Percentiles rank a stretch among this genome's conserved stretches.
Conservation (phyloP, 306 rosid genomes). For the Benincasa hispida region DNA sequence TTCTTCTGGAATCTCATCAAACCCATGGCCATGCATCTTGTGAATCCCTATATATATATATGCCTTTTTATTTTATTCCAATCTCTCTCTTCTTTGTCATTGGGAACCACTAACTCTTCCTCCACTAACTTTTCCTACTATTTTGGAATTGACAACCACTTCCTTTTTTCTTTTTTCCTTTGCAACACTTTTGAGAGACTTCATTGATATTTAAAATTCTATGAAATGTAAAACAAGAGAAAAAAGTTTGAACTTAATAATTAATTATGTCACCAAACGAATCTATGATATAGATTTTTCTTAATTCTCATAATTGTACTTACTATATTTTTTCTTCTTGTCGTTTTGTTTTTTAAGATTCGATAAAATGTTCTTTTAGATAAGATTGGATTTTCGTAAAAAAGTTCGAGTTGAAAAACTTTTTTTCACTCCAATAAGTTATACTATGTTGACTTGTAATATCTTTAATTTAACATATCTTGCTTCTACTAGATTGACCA, state of each 20-base stretch:
- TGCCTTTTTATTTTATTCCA: background rate
- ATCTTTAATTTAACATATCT: too few species aligned
- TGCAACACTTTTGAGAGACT: background rate
- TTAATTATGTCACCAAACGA: background rate
- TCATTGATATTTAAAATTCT: background rate
- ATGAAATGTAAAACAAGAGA: background rate
- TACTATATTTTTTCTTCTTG: background rate
- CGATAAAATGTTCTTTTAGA: background rate
- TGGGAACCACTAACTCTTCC: background rate
- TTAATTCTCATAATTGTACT: background rate
- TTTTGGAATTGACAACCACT: constrained; percentile 1
- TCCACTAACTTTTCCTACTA: background rate
- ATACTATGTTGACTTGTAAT: too few species aligned
- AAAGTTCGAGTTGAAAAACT: background rate
- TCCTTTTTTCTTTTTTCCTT: too few species aligned
- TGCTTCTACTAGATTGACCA: background rate
- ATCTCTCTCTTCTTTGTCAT: background rate
- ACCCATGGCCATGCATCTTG: background rate
- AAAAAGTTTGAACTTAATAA: background rate
- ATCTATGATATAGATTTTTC: background rate
- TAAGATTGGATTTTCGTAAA: background rate
- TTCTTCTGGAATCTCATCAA: background rate
- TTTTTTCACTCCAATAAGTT: background rate
- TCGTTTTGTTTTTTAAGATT: background rate
- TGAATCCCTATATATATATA: too few species aligned